Evolutionary conservation across 306 rosid genomes (phyloP).

Genomic region (Cucurbita pepo): DNA sequence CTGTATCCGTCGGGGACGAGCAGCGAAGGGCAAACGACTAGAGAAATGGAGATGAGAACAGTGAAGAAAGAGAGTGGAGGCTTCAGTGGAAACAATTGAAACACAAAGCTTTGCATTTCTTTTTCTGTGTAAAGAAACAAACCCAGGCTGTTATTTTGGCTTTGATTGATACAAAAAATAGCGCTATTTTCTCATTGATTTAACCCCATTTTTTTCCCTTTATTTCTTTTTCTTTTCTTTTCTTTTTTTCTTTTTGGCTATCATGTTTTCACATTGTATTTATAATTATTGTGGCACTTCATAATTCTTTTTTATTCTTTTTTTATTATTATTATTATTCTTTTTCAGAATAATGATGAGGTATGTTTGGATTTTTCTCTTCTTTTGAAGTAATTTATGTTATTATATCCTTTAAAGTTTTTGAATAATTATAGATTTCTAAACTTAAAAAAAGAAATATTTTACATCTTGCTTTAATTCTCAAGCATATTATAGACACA

Average conservation of each 20-base stretch:
- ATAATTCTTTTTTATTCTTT: neutral
- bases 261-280: conserved; percentile 2
- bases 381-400: no score
- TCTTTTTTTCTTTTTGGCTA: neutral
- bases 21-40: conserved; percentile 64
- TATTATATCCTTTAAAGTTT: no score
- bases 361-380: no score
- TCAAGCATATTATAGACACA: no score
- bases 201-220: neutral
- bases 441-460: no score
- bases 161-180: neutral
- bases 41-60: conserved; percentile 67
- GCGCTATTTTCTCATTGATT: neutral
- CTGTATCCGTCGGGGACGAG: conserved; percentile 83
- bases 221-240: neutral
- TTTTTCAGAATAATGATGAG: no score
- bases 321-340: no score
- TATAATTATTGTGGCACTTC: neutral
- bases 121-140: conserved; percentile 1
- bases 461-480: no score
- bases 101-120: neutral
- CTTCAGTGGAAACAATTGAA: conserved; percentile 50
- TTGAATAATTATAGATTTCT: no score
- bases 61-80: conserved; percentile 43
- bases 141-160: neutral